Evolutionary conservation across 306 rosid species (phyloP), one percentile per base, ranked within the genome.

Genomic region (Dalbergia oliveri): DNA sequence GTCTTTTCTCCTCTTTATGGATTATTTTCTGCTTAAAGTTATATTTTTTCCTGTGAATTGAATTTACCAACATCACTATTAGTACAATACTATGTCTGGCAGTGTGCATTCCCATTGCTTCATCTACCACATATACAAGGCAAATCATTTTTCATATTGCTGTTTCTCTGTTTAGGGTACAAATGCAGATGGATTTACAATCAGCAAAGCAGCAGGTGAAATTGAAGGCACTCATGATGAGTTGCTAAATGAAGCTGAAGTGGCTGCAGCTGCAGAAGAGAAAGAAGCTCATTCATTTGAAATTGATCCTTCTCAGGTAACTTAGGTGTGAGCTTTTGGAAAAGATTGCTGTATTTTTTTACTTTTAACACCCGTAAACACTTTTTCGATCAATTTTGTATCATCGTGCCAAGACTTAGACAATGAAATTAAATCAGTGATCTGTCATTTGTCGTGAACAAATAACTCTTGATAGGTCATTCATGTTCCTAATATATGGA

Each of bases 221-320:
- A 84, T 90, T 85, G 85, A 63, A 76, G 86, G 85, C 77, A 88
- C 86, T 64, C 92, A 89, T 47, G 92, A 87, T 44, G 95, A 90
- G 74, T 89, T 95, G 90, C 80, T 95, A 41, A 87, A 90, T 84
- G 91, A 88, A 88, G 99, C 96, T 67, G 96, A 91, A 89, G 85
- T 88, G 80, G 97, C 94, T 19, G 98, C 99, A 26, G 97, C 76
- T 37, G 97, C 92, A 34, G 97, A 93, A 78, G 98, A 93, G 85
- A 95, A 93, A 88, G 94, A 90, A 84, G 84, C 97, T 70, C 98
- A 95, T 88, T 79, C 97, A 69, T 95, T 91, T 80, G 98, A 94
- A 80, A 60, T 94, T 74, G 94, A 94, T 77, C 93, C 94, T 41
- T 49, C 93, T 65, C 97, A 94, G 92, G 98, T 94, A 89, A 66